phyloP scores from a whole-genome alignment of 192 early-diverging fungal genomes.

The Paraglomus occultum region DNA sequence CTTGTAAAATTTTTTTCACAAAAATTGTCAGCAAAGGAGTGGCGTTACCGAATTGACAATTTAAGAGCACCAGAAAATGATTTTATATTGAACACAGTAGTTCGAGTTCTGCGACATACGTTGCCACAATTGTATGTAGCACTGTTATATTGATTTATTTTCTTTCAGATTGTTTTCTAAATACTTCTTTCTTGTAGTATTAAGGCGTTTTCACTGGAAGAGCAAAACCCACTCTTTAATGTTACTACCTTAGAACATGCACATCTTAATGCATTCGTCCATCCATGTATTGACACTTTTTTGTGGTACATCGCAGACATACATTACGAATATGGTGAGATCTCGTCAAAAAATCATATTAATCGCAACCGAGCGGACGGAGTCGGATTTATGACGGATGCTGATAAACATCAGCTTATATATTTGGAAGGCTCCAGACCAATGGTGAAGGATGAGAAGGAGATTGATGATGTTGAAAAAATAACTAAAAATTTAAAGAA shows the following conservation, averaged over 20 bases:
- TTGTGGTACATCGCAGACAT: constrained; percentile 31
- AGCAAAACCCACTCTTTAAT: constrained; percentile 21
- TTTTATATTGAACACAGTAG: constrained; percentile 27
- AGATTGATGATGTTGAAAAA: constrained; percentile 23
- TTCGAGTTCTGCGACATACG: constrained; percentile 16
- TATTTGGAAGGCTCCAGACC: constrained; percentile 33
- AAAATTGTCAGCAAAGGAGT: constrained; percentile 27
- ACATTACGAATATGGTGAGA: constrained; percentile 30
- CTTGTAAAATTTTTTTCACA: constrained; percentile 32
- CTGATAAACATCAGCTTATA: constrained; percentile 31
- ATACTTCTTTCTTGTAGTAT: constrained; percentile 29
- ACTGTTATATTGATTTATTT: constrained; percentile 24
- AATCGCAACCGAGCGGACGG: constrained; percentile 23
- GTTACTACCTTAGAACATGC: constrained; percentile 25
- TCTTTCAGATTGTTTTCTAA: constrained; percentile 27
- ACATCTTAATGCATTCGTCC: constrained; percentile 30
- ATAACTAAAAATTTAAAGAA: constrained; percentile 31
- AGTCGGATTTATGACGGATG: constrained; percentile 24
- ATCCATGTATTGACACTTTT: constrained; percentile 28
- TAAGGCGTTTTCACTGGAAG: constrained; percentile 30
- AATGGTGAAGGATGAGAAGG: constrained; percentile 28
- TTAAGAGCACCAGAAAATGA: constrained; percentile 22
- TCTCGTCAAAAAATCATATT: constrained; percentile 22
- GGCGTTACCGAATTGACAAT: constrained; percentile 27
- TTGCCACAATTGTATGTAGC: constrained; percentile 32